Base-by-base conservation (phyloP, 2,329 filamentous ascomycete genomes). In the Aspergillus carbonarius region DNA sequence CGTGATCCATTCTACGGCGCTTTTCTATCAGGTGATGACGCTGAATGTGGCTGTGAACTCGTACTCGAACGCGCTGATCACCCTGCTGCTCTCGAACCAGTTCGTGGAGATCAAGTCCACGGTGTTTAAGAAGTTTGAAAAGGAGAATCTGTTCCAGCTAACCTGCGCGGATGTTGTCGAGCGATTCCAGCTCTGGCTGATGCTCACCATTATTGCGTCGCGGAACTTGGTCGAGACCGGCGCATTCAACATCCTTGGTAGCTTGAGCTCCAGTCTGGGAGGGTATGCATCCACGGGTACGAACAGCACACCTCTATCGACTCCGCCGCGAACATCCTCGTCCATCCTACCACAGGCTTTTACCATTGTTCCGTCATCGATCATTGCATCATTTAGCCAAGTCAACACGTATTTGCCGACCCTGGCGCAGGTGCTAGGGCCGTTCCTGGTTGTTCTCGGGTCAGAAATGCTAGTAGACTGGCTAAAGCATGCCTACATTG, bases 31-130 rank as follows among this genome's bases (percentile, higher is more conserved):
- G 71, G 93, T 98, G 66, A 96, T 99, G 67, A 96, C 95, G 0
- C 84, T 99, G 55, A 99, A 99, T 63, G 96, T 99, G 3, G 95
- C 95, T 0, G 93, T 99, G 67, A 99, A 99, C 75, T 97, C 93
- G 0, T 99, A 99, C 75, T 97, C 93, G 0, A 99, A 99, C 70
- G 93, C 95, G 0, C 81, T 99, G 4, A 82, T 99, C 34, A 97
- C 95, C 0, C 84, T 99, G 0, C 82, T 99, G 1, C 86, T 99
- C 72, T 97, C 93, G 6, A 99, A 98, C 71, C 96, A 99, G 71
- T 99, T 99, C 69, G 95, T 99, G 44, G 95, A 99, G 78, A 96
- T 99, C 81, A 99, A 99, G 72, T 91, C 91, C 60, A 96, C 93
- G 0, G 96, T 99, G 0, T 99, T 99, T 81, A 98, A 99, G 79